A percentile compares a stretch with the other conserved stretches of the same genome.
Conservation (phyloP, 2,329 filamentous ascomycete genomes). For the Cladophialophora chaetospira region DNA sequence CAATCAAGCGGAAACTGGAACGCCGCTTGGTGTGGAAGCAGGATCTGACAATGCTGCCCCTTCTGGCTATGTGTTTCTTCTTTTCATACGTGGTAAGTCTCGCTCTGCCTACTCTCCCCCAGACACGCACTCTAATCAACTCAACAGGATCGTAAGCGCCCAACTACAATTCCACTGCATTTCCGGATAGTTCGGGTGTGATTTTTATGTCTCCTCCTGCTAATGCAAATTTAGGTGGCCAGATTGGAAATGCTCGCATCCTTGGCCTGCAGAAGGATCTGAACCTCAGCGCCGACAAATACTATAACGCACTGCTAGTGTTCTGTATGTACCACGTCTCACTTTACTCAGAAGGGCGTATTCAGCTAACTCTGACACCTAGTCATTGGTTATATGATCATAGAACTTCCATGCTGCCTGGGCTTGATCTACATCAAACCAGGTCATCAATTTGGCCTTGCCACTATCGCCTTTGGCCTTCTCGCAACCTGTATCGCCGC, state of each 20-base stretch:
- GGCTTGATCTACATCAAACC: conserved; percentile 1
- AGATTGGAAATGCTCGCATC: conserved; percentile 17
- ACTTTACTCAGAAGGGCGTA: too few species aligned
- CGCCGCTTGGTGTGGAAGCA: conserved; percentile 1
- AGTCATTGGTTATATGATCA: conserved; percentile 17
- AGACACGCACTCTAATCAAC: background rate
- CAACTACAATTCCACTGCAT: too few species aligned
- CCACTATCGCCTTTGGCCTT: conserved; percentile 13
- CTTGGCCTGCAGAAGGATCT: conserved; percentile 13
- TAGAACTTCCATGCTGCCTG: conserved; percentile 12
- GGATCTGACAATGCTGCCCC: conserved; percentile 7
- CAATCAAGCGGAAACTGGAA: background rate
- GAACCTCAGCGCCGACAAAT: conserved; percentile 7
- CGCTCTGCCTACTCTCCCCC: background rate
- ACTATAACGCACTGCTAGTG: conserved; percentile 16
- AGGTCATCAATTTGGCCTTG: background rate
- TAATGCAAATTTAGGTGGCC: too few species aligned
- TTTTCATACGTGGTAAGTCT: conserved; percentile 5
- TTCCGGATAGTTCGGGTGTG: too few species aligned
- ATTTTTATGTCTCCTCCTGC: too few species aligned
- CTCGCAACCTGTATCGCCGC: background rate
- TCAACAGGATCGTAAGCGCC: conserved; percentile 16
- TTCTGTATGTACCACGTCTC: conserved; percentile 10
- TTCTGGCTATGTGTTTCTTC: background rate
- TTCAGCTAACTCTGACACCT: background rate